phyloP scores from a whole-genome alignment of 306 rosid species.

The Carpinus viminea region DNA sequence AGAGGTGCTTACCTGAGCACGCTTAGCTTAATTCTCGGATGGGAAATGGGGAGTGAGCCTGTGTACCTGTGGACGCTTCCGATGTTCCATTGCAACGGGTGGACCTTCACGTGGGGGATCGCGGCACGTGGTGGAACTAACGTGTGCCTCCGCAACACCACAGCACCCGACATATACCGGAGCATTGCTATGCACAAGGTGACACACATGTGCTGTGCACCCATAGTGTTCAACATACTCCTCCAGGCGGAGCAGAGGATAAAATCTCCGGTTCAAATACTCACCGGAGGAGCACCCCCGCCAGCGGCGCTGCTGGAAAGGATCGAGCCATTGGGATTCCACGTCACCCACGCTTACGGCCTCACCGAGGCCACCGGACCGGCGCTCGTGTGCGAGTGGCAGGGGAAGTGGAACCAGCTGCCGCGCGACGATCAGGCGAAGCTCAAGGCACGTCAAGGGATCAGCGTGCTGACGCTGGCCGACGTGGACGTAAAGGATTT shows the following conservation, averaged over 20 bases:
- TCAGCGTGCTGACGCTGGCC: conserved; percentile 59
- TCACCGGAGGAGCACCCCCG: conserved; percentile 91
- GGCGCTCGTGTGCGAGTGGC: conserved; percentile 92
- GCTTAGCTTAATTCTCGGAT: conserved; percentile 58
- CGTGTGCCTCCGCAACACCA: conserved; percentile 60
- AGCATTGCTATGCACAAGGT: conserved; percentile 54
- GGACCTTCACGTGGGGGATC: conserved; percentile 96
- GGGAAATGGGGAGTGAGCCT: conserved; percentile 84
- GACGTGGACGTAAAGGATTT: conserved; percentile 74
- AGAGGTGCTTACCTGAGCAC: conserved; percentile 88
- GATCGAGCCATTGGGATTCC: conserved; percentile 69
- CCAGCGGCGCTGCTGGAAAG: conserved; percentile 60
- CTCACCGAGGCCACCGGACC: conserved; percentile 92
- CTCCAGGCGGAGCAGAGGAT: conserved; percentile 47
- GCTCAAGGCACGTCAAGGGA: conserved; percentile 80
- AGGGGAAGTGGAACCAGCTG: conserved; percentile 54
- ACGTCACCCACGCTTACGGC: conserved; percentile 91
- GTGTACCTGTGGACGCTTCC: conserved; percentile 88
- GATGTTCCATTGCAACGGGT: conserved; percentile 94
- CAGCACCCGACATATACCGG: conserved; percentile 56
- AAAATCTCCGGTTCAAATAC: conserved; percentile 45
- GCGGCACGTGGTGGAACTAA: conserved; percentile 94
- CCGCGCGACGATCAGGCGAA: conserved; percentile 46
- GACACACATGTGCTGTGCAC: conserved; percentile 97
- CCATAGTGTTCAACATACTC: conserved; percentile 68